Evolutionary conservation across 129 eudicot genomes (phyloP).

Genomic region (Flaveria ramosissima): DNA sequence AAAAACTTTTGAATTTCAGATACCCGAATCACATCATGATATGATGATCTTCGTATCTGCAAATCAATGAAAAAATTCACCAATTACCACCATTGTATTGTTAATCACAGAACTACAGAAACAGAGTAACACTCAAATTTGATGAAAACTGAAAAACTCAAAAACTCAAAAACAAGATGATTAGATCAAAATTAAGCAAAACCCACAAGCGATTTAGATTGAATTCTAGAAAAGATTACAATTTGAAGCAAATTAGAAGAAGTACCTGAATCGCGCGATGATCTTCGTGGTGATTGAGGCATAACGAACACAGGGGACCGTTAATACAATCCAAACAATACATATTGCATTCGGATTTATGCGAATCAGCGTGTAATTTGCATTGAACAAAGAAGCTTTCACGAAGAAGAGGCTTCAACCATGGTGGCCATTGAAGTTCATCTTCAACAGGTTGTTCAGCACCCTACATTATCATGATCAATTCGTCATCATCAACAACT

Average conservation of each 20-base stretch:
- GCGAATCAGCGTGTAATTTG: slow-evolving; percentile 78
- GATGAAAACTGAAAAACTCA: too few relatives aligned
- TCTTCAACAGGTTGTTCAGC: slow-evolving; percentile 70
- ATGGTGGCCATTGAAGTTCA: slow-evolving; percentile 77
- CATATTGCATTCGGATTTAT: slow-evolving; percentile 93
- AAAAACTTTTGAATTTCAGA: slow-evolving; percentile 78
- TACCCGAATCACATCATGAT: slow-evolving; percentile 96
- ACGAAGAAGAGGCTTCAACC: slow-evolving; percentile 73
- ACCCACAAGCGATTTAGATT: too few relatives aligned
- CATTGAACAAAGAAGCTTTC: slow-evolving; percentile 86
- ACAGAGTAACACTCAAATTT: too few relatives aligned
- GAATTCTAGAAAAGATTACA: too few relatives aligned
- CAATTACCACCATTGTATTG: background rate
- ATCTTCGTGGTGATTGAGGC: slow-evolving; percentile 66
- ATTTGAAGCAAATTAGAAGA: background rate
- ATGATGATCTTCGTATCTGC: slow-evolving; percentile 91
- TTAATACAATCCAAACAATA: slow-evolving; percentile 82
- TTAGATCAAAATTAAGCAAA: background rate
- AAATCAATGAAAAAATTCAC: slow-evolving; percentile 6
- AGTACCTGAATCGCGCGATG: slow-evolving; percentile 86
- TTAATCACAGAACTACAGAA: too few relatives aligned
- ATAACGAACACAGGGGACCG: slow-evolving; percentile 80
- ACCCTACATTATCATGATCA: slow-evolving; percentile 39
- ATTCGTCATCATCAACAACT: background rate
- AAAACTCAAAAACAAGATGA: background rate